phyloP scores from a whole-genome alignment of 768 basidiomycete species.

The Mycena vitilis region DNA sequence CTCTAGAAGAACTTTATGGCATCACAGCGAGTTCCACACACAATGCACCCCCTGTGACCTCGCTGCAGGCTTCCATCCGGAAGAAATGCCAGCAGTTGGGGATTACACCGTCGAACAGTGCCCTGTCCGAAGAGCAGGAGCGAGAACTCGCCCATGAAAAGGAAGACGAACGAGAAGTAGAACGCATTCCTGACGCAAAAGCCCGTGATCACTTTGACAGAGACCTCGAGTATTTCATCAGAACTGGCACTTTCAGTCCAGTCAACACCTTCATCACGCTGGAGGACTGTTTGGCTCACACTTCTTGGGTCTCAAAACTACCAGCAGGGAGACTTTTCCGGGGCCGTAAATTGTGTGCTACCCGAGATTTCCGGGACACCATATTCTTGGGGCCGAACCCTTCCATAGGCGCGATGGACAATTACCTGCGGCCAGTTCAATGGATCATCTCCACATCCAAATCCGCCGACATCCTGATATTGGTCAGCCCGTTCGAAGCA shows the following conservation, averaged over 20 bases:
- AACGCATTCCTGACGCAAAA: conserved; percentile 16
- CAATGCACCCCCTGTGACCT: neutral
- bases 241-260: neutral
- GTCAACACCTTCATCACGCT: conserved; percentile 12
- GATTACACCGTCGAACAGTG: neutral
- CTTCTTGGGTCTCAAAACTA: conserved; percentile 12
- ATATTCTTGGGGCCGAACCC: neutral
- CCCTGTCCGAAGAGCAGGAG: conserved; percentile 29
- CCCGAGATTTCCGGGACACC: conserved; percentile 19
- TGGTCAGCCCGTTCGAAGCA: conserved; percentile 26
- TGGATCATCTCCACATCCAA: conserved; percentile 22
- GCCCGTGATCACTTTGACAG: conserved; percentile 7
- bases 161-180: conserved; percentile 28
- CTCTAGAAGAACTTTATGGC: conserved; percentile 28
- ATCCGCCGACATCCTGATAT: conserved; percentile 1
- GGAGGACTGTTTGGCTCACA: conserved; percentile 18
- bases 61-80: conserved; percentile 7
- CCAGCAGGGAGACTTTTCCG: conserved; percentile 18
- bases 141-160: conserved; percentile 28
- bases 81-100: conserved; percentile 5
- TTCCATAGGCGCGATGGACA: conserved; percentile 17
- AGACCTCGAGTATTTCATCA: conserved; percentile 10
- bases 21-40: neutral
- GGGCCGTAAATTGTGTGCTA: neutral
- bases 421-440: conserved; percentile 25